Conservation (phyloP, 306 rosid genomes). For the Crotalaria pallida region DNA sequence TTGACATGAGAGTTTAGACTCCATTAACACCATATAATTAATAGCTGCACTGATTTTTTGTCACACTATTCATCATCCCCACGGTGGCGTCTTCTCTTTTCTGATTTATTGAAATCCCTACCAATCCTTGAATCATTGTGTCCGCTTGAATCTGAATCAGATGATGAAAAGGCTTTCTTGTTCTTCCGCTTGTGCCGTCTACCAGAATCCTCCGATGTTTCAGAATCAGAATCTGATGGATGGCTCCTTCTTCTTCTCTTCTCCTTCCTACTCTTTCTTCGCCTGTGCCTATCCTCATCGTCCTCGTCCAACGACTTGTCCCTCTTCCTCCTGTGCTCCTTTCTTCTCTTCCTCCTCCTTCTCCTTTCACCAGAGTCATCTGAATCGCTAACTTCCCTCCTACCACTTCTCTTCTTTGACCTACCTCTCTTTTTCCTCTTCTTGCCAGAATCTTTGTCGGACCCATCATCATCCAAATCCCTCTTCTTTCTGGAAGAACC, state of each 20-base stretch:
- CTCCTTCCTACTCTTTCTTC: conserved; percentile 46
- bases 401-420: conserved; percentile 65
- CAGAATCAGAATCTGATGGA: conserved; percentile 54
- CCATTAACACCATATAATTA: background rate
- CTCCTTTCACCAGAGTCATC: conserved; percentile 55
- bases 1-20: background rate
- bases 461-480: conserved; percentile 42
- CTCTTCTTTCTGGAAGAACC: conserved; percentile 36
- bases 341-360: conserved; percentile 47
- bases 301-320: conserved; percentile 30
- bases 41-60: conserved; percentile 1
- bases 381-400: conserved; percentile 53
- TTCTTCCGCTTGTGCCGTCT: conserved; percentile 44
- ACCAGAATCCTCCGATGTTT: conserved; percentile 54
- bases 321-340: conserved; percentile 44
- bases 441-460: conserved; percentile 42
- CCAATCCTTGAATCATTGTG: conserved; percentile 46
- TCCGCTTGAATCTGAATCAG: conserved; percentile 45
- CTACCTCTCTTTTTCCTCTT: conserved; percentile 75
- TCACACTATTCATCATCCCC: conserved; percentile 36
- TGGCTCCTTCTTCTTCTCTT: conserved; percentile 64
- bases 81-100: conserved; percentile 42
- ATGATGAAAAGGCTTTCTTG: conserved; percentile 43
- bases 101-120: conserved; percentile 56
- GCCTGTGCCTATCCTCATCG: conserved; percentile 21